phyloP scores from a whole-genome alignment of 345 rosid genomes.

The Citrus cavaleriei region DNA sequence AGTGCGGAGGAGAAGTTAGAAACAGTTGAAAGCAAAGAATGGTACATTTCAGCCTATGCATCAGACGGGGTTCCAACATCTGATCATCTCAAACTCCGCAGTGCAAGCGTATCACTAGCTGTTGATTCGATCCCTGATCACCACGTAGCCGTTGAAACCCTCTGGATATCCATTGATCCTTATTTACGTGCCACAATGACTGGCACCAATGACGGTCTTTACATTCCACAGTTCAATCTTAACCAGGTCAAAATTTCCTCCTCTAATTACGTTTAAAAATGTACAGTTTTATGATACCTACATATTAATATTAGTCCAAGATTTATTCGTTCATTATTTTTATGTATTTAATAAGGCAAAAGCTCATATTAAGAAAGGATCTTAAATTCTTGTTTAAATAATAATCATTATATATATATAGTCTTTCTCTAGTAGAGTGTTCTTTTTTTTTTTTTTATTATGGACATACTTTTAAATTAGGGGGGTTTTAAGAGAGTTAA shows the following conservation, averaged over 20 bases:
- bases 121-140: conserved; percentile 25
- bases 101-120: conserved; percentile 4
- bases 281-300: not conserved
- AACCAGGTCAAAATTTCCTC: conserved; percentile 21
- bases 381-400: too few relatives aligned
- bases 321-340: too few relatives aligned
- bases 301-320: too few relatives aligned
- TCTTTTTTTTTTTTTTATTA: too few relatives aligned
- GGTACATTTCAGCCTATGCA: conserved; percentile 38
- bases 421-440: too few relatives aligned
- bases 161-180: conserved; percentile 43
- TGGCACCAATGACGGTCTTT: conserved; percentile 35
- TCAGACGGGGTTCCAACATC: conserved; percentile 36
- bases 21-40: conserved; percentile 32
- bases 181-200: conserved; percentile 30
- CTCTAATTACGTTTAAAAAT: not conserved
- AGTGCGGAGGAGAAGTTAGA: not conserved
- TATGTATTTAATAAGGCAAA: too few relatives aligned
- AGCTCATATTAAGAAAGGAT: too few relatives aligned
- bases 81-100: conserved; percentile 36
- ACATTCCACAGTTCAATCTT: conserved; percentile 22
- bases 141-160: conserved; percentile 29
- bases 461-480: too few relatives aligned
- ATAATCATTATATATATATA: too few relatives aligned
- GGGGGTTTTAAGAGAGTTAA: too few relatives aligned